Conservation (phyloP, 176 grass and related monocot species). For the Melocanna baccifera region DNA sequence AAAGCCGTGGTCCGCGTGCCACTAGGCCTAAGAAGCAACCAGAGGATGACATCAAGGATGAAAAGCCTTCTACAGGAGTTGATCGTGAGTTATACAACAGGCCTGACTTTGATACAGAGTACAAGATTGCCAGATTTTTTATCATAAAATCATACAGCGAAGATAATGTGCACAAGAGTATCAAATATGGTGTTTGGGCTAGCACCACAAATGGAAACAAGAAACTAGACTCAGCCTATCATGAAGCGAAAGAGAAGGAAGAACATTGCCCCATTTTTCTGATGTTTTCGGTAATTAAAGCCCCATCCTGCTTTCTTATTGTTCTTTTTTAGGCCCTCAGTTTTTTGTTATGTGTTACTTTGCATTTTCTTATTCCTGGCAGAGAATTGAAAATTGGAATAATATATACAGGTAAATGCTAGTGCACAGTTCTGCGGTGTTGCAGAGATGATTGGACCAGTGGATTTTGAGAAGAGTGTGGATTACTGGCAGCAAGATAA, state of each 20-base stretch:
- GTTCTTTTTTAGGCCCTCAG: not conserved
- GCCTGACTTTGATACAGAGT: constrained; percentile 69
- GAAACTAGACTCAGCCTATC: constrained; percentile 78
- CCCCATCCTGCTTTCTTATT: constrained; percentile 1
- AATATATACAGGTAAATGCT: constrained; percentile 62
- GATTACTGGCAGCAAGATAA: constrained; percentile 86
- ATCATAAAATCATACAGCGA: constrained; percentile 98
- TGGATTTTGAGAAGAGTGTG: constrained; percentile 79
- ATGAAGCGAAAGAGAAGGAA: constrained; percentile 64
- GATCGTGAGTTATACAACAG: constrained; percentile 57
- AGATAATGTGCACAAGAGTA: constrained; percentile 98
- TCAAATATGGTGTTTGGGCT: constrained; percentile 98
- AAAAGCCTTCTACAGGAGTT: constrained; percentile 46
- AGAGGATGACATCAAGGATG: constrained; percentile 47
- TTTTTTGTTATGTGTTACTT: not conserved
- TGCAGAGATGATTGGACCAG: constrained; percentile 74
- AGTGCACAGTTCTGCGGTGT: constrained; percentile 82
- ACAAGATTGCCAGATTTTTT: constrained; percentile 81
- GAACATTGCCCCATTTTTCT: constrained; percentile 69
- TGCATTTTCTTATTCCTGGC: not conserved
- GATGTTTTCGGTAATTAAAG: constrained; percentile 80
- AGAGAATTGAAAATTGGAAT: not conserved
- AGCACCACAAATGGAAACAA: constrained; percentile 95
- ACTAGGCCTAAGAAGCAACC: constrained; percentile 65
- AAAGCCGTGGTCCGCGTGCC: constrained; percentile 85